These are phyloP conservation scores for Mucor irregularis DNA, from an alignment of 371 early-diverging fungal species.

Conservation along the genomic window DNA sequence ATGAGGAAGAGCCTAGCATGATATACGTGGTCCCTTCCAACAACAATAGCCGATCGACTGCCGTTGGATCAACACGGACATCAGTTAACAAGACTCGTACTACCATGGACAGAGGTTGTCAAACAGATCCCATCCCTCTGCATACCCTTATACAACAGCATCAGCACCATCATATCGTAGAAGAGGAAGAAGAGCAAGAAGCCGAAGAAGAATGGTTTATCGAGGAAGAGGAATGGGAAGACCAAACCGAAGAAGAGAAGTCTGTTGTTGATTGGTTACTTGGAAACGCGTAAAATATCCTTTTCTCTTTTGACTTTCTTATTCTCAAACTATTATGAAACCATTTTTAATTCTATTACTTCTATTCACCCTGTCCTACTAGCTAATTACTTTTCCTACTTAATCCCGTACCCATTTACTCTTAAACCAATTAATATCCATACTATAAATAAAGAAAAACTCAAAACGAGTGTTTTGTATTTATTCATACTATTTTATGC, in stretches of 20 bases:
- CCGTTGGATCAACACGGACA: neutral
- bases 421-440: neutral
- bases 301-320: neutral
- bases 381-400: neutral
- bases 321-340: neutral
- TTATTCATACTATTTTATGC: conserved; percentile 9
- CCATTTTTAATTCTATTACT: neutral
- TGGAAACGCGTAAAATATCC: neutral
- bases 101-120: conserved; percentile 9
- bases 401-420: too few species aligned
- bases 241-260: conserved; percentile 10
- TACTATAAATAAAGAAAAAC: neutral
- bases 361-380: neutral
- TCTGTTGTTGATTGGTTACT: conserved; percentile 16
- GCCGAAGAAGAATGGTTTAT: conserved; percentile 23
- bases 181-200: conserved; percentile 4
- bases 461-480: too few species aligned
- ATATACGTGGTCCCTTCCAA: conserved; percentile 15
- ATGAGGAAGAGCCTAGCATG: neutral
- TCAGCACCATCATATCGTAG: conserved; percentile 2
- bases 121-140: conserved; percentile 11
- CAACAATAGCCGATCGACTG: neutral
- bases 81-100: neutral
- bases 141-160: neutral
- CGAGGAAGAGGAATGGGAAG: conserved; percentile 12